Conservation (phyloP, 192 early-diverging fungal genomes). For the Bifiguratus adelaidae region DNA sequence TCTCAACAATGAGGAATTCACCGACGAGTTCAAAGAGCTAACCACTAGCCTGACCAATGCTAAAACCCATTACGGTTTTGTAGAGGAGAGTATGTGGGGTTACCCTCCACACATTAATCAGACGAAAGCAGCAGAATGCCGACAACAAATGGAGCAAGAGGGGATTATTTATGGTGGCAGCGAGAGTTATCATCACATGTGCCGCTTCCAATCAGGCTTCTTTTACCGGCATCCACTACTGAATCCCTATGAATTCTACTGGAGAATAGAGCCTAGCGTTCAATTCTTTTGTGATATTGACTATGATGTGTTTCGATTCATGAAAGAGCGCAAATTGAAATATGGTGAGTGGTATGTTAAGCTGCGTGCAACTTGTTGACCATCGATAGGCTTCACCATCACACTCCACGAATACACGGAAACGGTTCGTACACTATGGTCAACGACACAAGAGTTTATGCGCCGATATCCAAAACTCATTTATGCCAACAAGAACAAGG, state of each 20-base stretch:
- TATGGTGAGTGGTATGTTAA: slow-evolving; percentile 30
- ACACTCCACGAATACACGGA: slow-evolving; percentile 41
- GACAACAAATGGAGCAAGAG: slow-evolving; percentile 39
- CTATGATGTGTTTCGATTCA: slow-evolving; percentile 62
- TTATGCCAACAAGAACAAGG: slow-evolving; percentile 14
- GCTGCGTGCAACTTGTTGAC: background rate
- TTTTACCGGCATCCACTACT: background rate
- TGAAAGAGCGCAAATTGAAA: slow-evolving; percentile 53
- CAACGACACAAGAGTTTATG: slow-evolving; percentile 36
- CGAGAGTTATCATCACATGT: slow-evolving; percentile 63
- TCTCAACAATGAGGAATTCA: slow-evolving; percentile 59
- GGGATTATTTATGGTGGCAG: slow-evolving; percentile 63
- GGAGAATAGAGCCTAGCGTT: slow-evolving; percentile 66
- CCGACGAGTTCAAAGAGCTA: slow-evolving; percentile 36
- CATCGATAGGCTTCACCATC: slow-evolving; percentile 40
- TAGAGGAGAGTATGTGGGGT: slow-evolving; percentile 58
- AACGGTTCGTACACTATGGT: slow-evolving; percentile 58
- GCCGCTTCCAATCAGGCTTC: slow-evolving; percentile 28
- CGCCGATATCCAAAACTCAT: slow-evolving; percentile 24
- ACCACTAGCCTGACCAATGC: background rate
- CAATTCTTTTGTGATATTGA: slow-evolving; percentile 61
- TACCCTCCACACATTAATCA: slow-evolving; percentile 66
- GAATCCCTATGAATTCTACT: slow-evolving; percentile 35
- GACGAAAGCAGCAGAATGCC: slow-evolving; percentile 40
- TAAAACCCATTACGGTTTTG: slow-evolving; percentile 14